Evolutionary conservation across 768 basidiomycete species (phyloP).

Genomic region (Thelephora aurantiotincta): DNA sequence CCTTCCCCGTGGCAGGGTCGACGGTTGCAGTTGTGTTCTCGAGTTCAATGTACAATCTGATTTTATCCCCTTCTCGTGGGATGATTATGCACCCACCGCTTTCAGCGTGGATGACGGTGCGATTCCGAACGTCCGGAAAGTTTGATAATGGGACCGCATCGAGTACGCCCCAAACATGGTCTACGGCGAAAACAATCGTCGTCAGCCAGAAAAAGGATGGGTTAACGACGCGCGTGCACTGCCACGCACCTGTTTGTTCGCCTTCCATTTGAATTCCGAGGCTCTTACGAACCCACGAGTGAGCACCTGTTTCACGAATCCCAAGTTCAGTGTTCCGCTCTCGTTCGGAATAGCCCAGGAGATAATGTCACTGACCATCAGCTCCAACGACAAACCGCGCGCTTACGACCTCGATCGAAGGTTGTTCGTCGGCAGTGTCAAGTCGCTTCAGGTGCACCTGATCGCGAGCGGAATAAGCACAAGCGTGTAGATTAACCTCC

Average conservation of each 20-base stretch:
- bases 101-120: slow-evolving; percentile 33
- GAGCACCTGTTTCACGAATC: slow-evolving; percentile 37
- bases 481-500: neutral
- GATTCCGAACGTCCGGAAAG: slow-evolving; percentile 40
- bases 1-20: slow-evolving; percentile 23
- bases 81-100: slow-evolving; percentile 36
- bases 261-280: slow-evolving; percentile 62
- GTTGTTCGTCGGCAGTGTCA: slow-evolving; percentile 18
- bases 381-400: slow-evolving; percentile 69
- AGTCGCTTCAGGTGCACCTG: slow-evolving; percentile 31
- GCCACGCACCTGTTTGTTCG: slow-evolving; percentile 42
- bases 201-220: neutral
- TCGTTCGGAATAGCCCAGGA: neutral
- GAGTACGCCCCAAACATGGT: slow-evolving; percentile 75
- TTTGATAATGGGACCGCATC: slow-evolving; percentile 37
- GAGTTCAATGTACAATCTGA: slow-evolving; percentile 40
- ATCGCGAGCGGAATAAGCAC: neutral
- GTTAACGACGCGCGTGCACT: neutral
- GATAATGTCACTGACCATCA: neutral
- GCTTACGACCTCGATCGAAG: slow-evolving; percentile 38
- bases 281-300: slow-evolving; percentile 69
- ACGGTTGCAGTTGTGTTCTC: slow-evolving; percentile 21
- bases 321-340: no score
- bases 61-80: slow-evolving; percentile 32
- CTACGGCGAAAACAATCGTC: slow-evolving; percentile 14